phyloP scores from a whole-genome alignment of 2,329 filamentous ascomycete species.

The Ceratocystis ficicola region DNA sequence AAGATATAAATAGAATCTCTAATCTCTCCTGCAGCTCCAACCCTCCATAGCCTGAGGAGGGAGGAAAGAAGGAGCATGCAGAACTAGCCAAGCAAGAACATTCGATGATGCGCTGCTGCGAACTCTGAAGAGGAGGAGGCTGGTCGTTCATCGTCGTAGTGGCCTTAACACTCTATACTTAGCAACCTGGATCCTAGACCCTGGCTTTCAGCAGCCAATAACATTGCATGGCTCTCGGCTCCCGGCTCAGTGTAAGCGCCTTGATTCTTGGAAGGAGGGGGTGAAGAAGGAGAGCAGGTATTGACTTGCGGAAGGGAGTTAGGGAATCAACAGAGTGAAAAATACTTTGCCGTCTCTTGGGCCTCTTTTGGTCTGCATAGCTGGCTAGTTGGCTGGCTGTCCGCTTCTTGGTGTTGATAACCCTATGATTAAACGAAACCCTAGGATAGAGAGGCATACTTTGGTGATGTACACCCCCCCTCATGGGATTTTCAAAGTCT shows the following conservation, averaged over 20 bases:
- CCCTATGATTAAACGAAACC: too few species aligned
- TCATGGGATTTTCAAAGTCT: too few species aligned
- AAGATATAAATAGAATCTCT: neutral
- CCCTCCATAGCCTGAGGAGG: neutral
- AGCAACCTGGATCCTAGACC: neutral
- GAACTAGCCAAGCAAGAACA: neutral
- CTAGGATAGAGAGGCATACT: too few species aligned
- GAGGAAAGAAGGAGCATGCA: neutral
- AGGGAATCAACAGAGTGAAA: too few species aligned
- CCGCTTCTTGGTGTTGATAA: too few species aligned
- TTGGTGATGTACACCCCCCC: neutral
- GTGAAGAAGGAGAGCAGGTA: neutral
- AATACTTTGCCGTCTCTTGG: too few species aligned
- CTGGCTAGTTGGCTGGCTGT: too few species aligned
- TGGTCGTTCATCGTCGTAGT: too few species aligned
- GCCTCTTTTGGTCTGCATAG: too few species aligned
- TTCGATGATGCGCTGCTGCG: neutral
- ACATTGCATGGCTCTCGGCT: neutral
- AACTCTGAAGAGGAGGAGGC: too few species aligned
- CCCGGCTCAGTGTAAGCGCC: constrained; percentile 3
- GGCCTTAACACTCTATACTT: neutral
- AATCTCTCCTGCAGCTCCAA: neutral
- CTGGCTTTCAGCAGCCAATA: neutral
- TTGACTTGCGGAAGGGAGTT: too few species aligned
- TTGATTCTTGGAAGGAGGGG: neutral